Base-by-base conservation (phyloP, 331 rosid genomes). In the Erythrophleum ivorense region DNA sequence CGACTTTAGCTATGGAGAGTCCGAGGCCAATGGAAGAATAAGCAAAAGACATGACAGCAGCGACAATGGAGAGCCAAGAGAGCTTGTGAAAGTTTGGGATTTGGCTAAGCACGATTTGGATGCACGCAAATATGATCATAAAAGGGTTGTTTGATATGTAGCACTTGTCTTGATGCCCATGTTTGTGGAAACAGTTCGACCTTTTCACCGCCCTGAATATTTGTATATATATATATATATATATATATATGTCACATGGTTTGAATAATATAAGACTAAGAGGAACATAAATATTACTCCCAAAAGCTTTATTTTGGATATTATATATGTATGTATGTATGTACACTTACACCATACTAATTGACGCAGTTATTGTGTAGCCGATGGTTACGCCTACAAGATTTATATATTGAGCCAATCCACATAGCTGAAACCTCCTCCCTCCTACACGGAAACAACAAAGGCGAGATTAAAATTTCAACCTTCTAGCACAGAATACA, bases 291-390 rank as follows among this genome's bases (percentile, higher is more conserved):
- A 12, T 69, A 49, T 21, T 45, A 60, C 48, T 71, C 34, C 43
- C 45, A 68, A 78, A 78, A 41, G 69, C 29, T 70, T 78, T 53
- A 36, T 36, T 36, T 2, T 36, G 40, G 40, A 18, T 31, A 52
- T 21, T 24, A 2, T 14, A 43, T 38, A 43, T 1, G 11, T 9
- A 49, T 49, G 4, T 10, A 49, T 49, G 10, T 12, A 10, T 49
- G 16, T 49, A 52, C 73, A 82, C 98, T 88, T 89, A 95, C 98
- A 93, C 98, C 97, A 96, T 89, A 79, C 98, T 93, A 75, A 93
- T 96, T 46, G 98, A 96, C 34, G 98, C 98, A n/a, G 98, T 96
- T 69, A 96, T 96, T 6, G 98, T 96, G 89, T 96, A 96, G 16
- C 99, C 99, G 87, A 96, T 84, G 4, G 95, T 88, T 48, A 96